Evolutionary conservation across 2,329 filamentous ascomycete genomes (phyloP).

Genomic region (Diaporthe citrichinensis): DNA sequence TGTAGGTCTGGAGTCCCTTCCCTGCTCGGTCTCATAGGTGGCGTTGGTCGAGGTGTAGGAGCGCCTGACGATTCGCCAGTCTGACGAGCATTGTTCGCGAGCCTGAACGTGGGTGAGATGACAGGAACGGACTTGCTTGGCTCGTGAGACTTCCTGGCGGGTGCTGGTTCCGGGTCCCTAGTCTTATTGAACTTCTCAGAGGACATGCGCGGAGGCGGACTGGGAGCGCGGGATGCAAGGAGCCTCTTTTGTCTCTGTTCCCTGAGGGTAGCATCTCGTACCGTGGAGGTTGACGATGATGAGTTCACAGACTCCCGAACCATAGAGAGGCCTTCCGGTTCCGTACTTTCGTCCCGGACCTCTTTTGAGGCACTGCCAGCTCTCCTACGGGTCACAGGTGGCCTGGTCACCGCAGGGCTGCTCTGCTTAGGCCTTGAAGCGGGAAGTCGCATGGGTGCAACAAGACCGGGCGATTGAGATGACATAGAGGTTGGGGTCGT

Average conservation of each 20-base stretch:
- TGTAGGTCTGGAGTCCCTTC: slow-evolving; percentile 76
- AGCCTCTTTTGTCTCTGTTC: slow-evolving; percentile 61
- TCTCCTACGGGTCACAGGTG: slow-evolving; percentile 72
- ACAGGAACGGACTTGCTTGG: slow-evolving; percentile 45
- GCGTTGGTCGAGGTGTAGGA: slow-evolving; percentile 53
- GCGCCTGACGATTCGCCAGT: slow-evolving; percentile 46
- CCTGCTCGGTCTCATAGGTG: slow-evolving; percentile 75
- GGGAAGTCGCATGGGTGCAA: slow-evolving; percentile 62
- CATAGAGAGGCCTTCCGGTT: slow-evolving; percentile 72
- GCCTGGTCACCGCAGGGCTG: slow-evolving; percentile 69
- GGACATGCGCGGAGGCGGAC: slow-evolving; percentile 73
- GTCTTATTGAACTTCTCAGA: slow-evolving; percentile 67
- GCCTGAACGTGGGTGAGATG: slow-evolving; percentile 44
- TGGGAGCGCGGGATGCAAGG: slow-evolving; percentile 67
- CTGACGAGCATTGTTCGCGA: slow-evolving; percentile 46
- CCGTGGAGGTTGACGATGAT: slow-evolving; percentile 80
- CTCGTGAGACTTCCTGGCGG: slow-evolving; percentile 54
- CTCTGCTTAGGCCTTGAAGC: slow-evolving; percentile 65
- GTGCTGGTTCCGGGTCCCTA: slow-evolving; percentile 55
- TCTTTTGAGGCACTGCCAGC: slow-evolving; percentile 69
- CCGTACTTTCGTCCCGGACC: slow-evolving; percentile 58
- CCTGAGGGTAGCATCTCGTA: slow-evolving; percentile 66
- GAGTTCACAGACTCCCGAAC: slow-evolving; percentile 80
- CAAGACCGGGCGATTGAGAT: slow-evolving; percentile 78
- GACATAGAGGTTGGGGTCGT: slow-evolving; percentile 85